Conservation (phyloP, 1,284 basidiomycete genomes). For the Puccinia hordei region DNA sequence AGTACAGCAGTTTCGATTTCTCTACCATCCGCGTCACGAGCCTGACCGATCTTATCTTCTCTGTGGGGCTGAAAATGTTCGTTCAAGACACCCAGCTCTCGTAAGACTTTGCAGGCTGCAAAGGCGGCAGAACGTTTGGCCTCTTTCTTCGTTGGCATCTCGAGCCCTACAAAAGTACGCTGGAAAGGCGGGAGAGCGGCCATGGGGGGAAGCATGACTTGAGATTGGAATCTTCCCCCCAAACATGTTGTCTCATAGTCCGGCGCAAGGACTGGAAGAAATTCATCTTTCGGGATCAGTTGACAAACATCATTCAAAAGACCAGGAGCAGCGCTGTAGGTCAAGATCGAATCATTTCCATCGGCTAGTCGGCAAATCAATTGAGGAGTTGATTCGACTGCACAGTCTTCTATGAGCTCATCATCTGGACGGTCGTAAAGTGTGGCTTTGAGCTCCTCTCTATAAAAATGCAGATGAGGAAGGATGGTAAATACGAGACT, state of each 20-base stretch:
- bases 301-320: constrained; percentile 73
- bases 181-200: constrained; percentile 67
- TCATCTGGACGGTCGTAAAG: constrained; percentile 63
- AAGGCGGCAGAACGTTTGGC: constrained; percentile 80
- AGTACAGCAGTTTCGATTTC: constrained; percentile 19
- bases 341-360: constrained; percentile 68
- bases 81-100: constrained; percentile 72
- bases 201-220: constrained; percentile 68
- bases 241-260: constrained; percentile 66
- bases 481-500: too few species aligned
- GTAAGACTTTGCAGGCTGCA: constrained; percentile 69
- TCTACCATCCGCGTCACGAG: constrained; percentile 55
- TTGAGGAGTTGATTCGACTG: constrained; percentile 64
- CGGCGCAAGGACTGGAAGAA: constrained; percentile 67
- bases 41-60: constrained; percentile 50
- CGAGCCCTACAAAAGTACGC: constrained; percentile 64
- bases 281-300: constrained; percentile 71
- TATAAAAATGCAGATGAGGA: not conserved
- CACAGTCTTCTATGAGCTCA: constrained; percentile 67
- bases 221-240: constrained; percentile 67
- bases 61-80: constrained; percentile 73
- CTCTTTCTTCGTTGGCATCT: constrained; percentile 65
- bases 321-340: constrained; percentile 71
- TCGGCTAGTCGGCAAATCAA: constrained; percentile 66
- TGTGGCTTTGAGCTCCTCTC: constrained; percentile 52